Evolutionary conservation across 2,329 filamentous ascomycete genomes (phyloP).

Genomic region (Bipolaris sorokiniana): DNA sequence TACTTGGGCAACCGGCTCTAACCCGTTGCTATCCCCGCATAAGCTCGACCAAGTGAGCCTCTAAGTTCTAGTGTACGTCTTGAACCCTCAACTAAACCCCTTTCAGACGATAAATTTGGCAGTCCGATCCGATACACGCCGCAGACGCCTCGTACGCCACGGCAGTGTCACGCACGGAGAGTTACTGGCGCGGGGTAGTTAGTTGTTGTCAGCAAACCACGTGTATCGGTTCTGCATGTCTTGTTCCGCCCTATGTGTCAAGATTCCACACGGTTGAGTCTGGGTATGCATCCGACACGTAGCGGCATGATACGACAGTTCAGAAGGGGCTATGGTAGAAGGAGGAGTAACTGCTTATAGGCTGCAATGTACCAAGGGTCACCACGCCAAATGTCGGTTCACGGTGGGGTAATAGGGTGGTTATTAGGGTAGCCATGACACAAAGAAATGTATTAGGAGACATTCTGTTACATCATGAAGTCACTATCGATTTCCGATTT

Average conservation of each 20-base stretch:
- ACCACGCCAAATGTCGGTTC: background rate
- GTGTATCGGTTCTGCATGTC: no score
- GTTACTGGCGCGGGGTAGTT: background rate
- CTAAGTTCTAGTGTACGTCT: constrained; percentile 9
- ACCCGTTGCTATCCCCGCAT: constrained; percentile 30
- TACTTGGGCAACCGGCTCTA: constrained; percentile 14
- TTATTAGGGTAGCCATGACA: background rate
- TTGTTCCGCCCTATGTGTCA: no score
- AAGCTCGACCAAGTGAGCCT: constrained; percentile 23
- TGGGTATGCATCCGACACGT: no score
- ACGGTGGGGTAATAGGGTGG: background rate
- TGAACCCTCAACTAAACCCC: constrained; percentile 14
- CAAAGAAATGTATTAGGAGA: background rate
- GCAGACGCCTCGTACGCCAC: constrained; percentile 18
- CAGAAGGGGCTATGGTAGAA: no score
- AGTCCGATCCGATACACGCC: constrained; percentile 21
- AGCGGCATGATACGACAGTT: no score
- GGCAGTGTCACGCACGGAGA: background rate
- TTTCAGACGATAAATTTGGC: constrained; percentile 9
- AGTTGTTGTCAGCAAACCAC: background rate
- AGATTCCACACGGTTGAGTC: no score
- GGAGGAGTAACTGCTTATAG: no score
- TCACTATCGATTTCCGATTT: background rate
- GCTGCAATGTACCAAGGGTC: background rate
- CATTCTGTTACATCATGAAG: background rate